Base-by-base conservation (phyloP, 352 stramenopile species). In the Plasmopara viticola region DNA sequence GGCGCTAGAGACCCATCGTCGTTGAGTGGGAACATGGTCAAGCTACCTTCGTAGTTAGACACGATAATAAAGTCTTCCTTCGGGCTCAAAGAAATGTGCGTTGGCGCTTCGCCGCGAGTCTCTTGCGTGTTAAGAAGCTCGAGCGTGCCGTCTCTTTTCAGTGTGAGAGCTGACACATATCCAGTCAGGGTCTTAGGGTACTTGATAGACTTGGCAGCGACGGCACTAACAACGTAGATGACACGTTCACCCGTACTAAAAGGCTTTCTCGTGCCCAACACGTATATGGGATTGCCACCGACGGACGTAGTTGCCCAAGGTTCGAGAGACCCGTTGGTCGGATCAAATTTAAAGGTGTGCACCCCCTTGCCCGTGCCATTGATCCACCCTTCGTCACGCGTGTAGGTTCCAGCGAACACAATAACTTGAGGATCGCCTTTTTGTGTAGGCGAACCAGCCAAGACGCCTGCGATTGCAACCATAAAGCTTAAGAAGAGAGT, bases 271-370 rank as follows among this genome's bases (percentile, higher is more conserved):
- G 69, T 68, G 49, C 64, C 60, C 17, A 62, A 55, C 18, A 94
- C 49, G 65, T 77, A 91, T 29, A 70, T 84, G 34, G 83, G 80
- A 63, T 94, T 94, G 52, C 78, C 68, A 40, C 83, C 83, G 13
- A 75, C 46, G n/a, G 58, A 46, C 20, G 63, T 68, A 54, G 78
- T 67, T 15, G 53, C 57, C 40, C 71, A 53, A 0, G 64, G 50
- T 8, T 56, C 72, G 33, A 88, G 67, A n/a, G 60, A 55, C 18
- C 74, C 74, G 13, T 64, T 60, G 12, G 14, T 64, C 33, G 68
- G 70, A 50, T 80, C 56, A 30, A 89, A 56, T 55, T 70, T 55
- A 61, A 78, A 83, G 29, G 68, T 68, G 61, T 84, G 69, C 35
- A 89, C 68, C 7, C 78, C 78, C 41, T 86, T 75, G 50, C 73